phyloP scores from a whole-genome alignment of 768 basidiomycete genomes.

The Collybia mongolica region DNA sequence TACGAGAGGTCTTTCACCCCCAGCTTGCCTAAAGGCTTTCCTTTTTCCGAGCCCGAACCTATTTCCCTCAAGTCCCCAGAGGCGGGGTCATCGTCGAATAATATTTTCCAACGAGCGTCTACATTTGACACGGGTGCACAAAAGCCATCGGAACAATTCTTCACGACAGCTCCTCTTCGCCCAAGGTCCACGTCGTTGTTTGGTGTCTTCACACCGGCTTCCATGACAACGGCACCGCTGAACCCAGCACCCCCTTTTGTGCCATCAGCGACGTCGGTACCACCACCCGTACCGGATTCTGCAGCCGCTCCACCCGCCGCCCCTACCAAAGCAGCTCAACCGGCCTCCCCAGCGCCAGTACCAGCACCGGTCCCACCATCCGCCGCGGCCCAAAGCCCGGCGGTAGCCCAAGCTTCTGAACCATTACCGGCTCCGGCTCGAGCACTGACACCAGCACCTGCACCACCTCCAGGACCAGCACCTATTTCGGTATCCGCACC shows the following conservation, averaged over 20 bases:
- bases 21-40: conserved; percentile 15
- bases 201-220: neutral
- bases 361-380: neutral
- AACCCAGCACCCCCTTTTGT: neutral
- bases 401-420: neutral
- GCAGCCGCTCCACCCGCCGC: neutral
- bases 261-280: neutral
- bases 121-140: neutral
- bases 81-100: neutral
- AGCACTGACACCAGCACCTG: neutral
- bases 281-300: neutral
- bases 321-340: neutral
- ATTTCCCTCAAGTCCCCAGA: neutral
- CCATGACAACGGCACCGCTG: neutral
- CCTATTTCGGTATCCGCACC: neutral
- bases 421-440: neutral
- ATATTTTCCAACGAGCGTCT: neutral
- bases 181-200: too few species aligned
- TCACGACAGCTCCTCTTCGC: neutral
- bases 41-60: conserved; percentile 9
- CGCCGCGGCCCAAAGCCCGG: too few species aligned
- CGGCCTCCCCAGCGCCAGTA: neutral
- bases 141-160: neutral
- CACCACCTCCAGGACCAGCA: neutral
- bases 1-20: conserved; percentile 13